Conservation (phyloP, 345 rosid species). For the Salix arbutifolia region DNA sequence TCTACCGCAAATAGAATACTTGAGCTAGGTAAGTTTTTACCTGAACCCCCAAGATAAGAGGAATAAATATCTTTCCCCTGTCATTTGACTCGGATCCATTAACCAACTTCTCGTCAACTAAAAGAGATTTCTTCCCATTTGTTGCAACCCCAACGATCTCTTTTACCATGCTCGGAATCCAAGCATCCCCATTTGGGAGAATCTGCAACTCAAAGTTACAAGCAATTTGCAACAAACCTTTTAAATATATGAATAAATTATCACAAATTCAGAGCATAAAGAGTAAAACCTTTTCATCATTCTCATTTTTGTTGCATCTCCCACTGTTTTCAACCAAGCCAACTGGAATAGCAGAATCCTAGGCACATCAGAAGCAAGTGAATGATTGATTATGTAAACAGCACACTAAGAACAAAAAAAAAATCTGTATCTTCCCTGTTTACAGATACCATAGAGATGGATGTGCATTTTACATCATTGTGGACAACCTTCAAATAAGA, state of each 20-base stretch:
- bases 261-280: conserved; percentile 3
- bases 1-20: conserved; percentile 1
- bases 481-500: neutral
- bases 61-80: conserved; percentile 60
- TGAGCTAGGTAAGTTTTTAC: conserved; percentile 27
- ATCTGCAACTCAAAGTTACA: conserved; percentile 30
- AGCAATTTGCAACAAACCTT: neutral
- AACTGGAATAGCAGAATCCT: conserved; percentile 50
- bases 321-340: conserved; percentile 80
- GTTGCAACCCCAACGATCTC: conserved; percentile 59
- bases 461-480: neutral
- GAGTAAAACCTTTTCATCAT: conserved; percentile 59
- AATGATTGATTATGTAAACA: neutral
- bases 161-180: conserved; percentile 67
- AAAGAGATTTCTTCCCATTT: conserved; percentile 46
- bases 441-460: neutral
- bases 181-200: conserved; percentile 64
- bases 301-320: conserved; percentile 77
- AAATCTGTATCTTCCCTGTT: neutral
- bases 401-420: neutral
- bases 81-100: conserved; percentile 67
- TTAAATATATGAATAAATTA: neutral
- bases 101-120: conserved; percentile 64
- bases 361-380: conserved; percentile 19
- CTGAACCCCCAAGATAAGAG: conserved; percentile 59